Conservation (phyloP, 768 basidiomycete genomes). For the Termitomyces sp. region DNA sequence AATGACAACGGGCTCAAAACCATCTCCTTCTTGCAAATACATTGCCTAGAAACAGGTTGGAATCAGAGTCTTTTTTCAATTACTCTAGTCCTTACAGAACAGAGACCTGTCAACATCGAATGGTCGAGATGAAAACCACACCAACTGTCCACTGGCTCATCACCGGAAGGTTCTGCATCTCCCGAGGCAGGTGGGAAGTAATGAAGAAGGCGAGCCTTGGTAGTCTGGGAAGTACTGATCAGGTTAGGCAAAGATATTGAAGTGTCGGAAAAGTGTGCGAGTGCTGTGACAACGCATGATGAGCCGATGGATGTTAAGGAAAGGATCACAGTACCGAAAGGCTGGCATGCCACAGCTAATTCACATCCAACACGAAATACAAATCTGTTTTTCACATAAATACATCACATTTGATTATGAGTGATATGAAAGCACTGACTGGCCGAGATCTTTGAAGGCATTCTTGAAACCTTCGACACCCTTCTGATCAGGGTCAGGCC, state of each 20-base stretch:
- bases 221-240: slow-evolving; percentile 75
- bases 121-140: slow-evolving; percentile 97
- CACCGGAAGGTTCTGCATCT: slow-evolving; percentile 34
- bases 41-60: slow-evolving; percentile 51
- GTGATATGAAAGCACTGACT: slow-evolving; percentile 32
- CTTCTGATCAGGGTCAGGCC: slow-evolving; percentile 58
- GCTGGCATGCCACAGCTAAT: slow-evolving; percentile 85
- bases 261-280: slow-evolving; percentile 61
- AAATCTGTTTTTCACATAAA: slow-evolving; percentile 40
- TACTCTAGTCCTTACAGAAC: slow-evolving; percentile 53
- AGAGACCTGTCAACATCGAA: slow-evolving; percentile 86
- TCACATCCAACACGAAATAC: slow-evolving; percentile 81
- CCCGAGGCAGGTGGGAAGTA: slow-evolving; percentile 78
- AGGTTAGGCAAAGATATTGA: slow-evolving; percentile 68
- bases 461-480: slow-evolving; percentile 76
- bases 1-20: slow-evolving; percentile 43
- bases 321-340: slow-evolving; percentile 59
- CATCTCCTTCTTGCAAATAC: slow-evolving; percentile 59
- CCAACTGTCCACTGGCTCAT: slow-evolving; percentile 80
- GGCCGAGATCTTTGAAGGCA: slow-evolving; percentile 85
- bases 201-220: slow-evolving; percentile 92
- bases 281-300: slow-evolving; percentile 41
- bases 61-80: not conserved
- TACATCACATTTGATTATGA: not conserved
- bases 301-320: not conserved